Conservation (phyloP, 129 eudicot species). For the Pittosporum tobira region DNA sequence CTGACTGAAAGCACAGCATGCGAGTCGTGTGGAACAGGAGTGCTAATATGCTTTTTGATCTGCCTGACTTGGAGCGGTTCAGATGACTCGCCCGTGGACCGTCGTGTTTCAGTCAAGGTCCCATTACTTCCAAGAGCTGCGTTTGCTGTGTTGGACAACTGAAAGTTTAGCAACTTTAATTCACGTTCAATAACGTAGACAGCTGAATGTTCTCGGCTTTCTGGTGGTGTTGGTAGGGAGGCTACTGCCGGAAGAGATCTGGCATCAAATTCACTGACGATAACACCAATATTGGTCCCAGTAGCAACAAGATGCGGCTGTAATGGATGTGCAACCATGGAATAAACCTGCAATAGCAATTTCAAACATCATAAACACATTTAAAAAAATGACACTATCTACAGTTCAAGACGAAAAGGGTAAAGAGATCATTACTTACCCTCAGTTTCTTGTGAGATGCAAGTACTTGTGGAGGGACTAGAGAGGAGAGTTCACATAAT, state of each 20-base stretch:
- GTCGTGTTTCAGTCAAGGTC: constrained; percentile 64
- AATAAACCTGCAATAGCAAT: constrained; percentile 63
- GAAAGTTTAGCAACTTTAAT: constrained; percentile 72
- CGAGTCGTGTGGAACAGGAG: constrained; percentile 97
- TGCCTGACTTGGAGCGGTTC: constrained; percentile 85
- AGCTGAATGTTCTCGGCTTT: constrained; percentile 84
- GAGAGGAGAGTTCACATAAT: constrained; percentile 88
- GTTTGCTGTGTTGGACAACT: constrained; percentile 66
- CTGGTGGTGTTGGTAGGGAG: constrained; percentile 77
- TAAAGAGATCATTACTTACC: constrained; percentile 32
- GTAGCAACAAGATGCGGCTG: constrained; percentile 99
- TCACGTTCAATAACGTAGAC: constrained; percentile 85
- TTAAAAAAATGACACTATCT: not conserved
- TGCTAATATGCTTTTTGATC: constrained; percentile 78
- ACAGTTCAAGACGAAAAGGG: constrained; percentile 8
- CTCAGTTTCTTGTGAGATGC: constrained; percentile 87
- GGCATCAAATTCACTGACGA: constrained; percentile 87
- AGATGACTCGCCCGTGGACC: constrained; percentile 68
- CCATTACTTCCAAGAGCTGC: constrained; percentile 83
- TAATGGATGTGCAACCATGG: constrained; percentile 95
- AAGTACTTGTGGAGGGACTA: constrained; percentile 90
- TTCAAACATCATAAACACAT: constrained; percentile 5
- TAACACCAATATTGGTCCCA: constrained; percentile 85
- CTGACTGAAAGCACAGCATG: constrained; percentile 80
- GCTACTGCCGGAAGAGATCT: constrained; percentile 91